Percentiles rank a stretch among this genome's conserved stretches.
These are phyloP conservation scores for Amorphotheca resinae DNA, from an alignment of 495 filamentous ascomycete genomes.

Conservation along the genomic window DNA sequence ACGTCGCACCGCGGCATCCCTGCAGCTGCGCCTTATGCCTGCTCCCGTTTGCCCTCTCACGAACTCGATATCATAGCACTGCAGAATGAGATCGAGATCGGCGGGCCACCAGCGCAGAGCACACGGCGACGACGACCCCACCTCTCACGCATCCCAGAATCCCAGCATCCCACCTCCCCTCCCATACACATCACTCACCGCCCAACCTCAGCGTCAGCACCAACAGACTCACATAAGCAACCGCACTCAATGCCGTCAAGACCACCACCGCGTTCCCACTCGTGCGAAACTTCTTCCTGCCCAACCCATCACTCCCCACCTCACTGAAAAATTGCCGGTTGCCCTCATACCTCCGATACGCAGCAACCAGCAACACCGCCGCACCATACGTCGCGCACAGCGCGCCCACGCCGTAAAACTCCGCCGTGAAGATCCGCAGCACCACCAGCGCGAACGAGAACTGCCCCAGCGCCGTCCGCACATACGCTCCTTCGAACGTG, in stretches of 20 bases:
- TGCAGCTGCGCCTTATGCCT: too few species aligned
- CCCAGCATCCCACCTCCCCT: too few species aligned
- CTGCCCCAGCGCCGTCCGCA: conserved; percentile 84
- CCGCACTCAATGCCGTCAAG: conserved; percentile 67
- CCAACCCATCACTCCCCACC: conserved; percentile 51
- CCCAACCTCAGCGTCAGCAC: conserved; percentile 42
- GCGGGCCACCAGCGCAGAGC: too few species aligned
- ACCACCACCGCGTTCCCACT: conserved; percentile 76
- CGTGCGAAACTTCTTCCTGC: conserved; percentile 70
- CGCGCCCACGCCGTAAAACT: conserved; percentile 89
- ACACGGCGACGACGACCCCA: too few species aligned
- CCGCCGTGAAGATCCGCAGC: conserved; percentile 87
- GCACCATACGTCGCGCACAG: conserved; percentile 86
- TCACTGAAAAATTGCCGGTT: conserved; percentile 89
- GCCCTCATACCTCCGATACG: conserved; percentile 76
- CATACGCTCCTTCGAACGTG: conserved; percentile 95
- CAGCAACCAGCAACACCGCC: conserved; percentile 64
- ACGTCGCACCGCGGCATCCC: too few species aligned
- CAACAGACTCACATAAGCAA: conserved; percentile 68
- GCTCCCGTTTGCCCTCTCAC: too few species aligned
- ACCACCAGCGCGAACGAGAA: conserved; percentile 92
- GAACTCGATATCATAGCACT: too few species aligned
- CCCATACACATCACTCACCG: conserved; percentile 4
- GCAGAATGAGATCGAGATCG: too few species aligned
- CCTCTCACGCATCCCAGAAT: too few species aligned